These are phyloP conservation scores for Jackrogersella minutella DNA, from an alignment of 495 filamentous ascomycete genomes.

Conservation along the genomic window DNA sequence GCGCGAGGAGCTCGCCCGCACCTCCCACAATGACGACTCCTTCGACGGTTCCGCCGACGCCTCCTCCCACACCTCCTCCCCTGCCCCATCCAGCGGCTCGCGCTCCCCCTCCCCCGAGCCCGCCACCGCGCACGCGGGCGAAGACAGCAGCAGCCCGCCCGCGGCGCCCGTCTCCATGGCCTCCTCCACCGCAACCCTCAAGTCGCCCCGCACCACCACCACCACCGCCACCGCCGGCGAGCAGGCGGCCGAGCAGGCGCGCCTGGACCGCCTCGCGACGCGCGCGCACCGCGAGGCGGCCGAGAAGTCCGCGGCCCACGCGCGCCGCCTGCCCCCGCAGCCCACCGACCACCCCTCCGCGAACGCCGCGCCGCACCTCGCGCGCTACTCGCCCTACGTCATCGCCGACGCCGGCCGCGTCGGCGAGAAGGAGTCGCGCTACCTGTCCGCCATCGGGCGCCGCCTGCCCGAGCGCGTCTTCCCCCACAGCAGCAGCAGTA, in stretches of 20 bases:
- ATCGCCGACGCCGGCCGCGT: slow-evolving; percentile 65
- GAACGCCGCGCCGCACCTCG: slow-evolving; percentile 58
- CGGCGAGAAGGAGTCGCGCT: slow-evolving; percentile 70
- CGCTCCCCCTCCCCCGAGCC: slow-evolving; percentile 37
- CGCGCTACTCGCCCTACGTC: slow-evolving; percentile 56
- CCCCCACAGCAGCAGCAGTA: not conserved
- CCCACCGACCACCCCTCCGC: slow-evolving; percentile 57
- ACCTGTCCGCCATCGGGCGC: slow-evolving; percentile 73
- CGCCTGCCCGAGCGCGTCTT: slow-evolving; percentile 54
- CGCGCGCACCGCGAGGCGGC: slow-evolving; percentile 56
- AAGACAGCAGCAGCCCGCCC: slow-evolving; percentile 30
- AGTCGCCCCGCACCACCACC: not conserved
- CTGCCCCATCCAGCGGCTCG: slow-evolving; percentile 38
- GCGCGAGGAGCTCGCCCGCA: slow-evolving; percentile 53
- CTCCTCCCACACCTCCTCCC: slow-evolving; percentile 21
- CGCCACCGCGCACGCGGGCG: slow-evolving; percentile 6
- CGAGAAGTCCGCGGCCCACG: slow-evolving; percentile 57
- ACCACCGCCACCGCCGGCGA: slow-evolving; percentile 47
- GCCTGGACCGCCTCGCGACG: slow-evolving; percentile 59
- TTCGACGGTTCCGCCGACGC: slow-evolving; percentile 7
- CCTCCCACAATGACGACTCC: slow-evolving; percentile 1
- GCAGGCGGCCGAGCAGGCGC: slow-evolving; percentile 59
- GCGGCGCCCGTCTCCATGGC: slow-evolving; percentile 14
- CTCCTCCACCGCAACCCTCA: slow-evolving; percentile 33
- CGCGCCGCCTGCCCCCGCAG: slow-evolving; percentile 52